phyloP scores from a whole-genome alignment of 345 rosid genomes.

The Gossypium stocksii region DNA sequence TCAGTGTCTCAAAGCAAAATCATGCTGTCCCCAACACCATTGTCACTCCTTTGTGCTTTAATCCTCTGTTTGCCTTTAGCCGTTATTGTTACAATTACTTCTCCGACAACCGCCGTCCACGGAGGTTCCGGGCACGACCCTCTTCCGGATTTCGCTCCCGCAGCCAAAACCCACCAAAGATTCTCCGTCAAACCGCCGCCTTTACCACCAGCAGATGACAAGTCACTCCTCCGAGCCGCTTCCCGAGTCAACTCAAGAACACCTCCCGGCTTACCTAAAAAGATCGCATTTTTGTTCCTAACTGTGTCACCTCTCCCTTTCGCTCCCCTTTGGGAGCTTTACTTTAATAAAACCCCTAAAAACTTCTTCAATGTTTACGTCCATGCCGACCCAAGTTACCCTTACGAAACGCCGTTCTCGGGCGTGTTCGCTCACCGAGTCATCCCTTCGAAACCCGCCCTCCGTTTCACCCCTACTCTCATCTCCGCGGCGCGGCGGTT shows the following conservation, averaged over 20 bases:
- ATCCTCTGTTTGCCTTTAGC: conserved; percentile 63
- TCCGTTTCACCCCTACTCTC: conserved; percentile 55
- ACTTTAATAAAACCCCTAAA: conserved; percentile 34
- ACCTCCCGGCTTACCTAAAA: conserved; percentile 35
- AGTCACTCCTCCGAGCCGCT: conserved; percentile 40
- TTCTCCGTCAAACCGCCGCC: conserved; percentile 15
- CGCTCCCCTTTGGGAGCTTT: conserved; percentile 64
- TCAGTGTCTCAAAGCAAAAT: not conserved
- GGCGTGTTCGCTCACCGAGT: conserved; percentile 56
- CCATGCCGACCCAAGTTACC: conserved; percentile 59
- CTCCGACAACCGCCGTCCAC: conserved; percentile 23
- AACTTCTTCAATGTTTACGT: conserved; percentile 56
- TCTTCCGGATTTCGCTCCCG: conserved; percentile 5
- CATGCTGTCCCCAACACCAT: conserved; percentile 39
- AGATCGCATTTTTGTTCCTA: conserved; percentile 67
- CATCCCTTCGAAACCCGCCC: conserved; percentile 49
- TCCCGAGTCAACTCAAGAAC: conserved; percentile 40
- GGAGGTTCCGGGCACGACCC: not conserved
- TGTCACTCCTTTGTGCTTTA: conserved; percentile 50
- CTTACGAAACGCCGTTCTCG: conserved; percentile 39
- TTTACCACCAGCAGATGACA: conserved; percentile 38
- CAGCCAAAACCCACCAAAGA: conserved; percentile 5
- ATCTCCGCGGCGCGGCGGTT: conserved; percentile 66
- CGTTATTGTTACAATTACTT: conserved; percentile 43
- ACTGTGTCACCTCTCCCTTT: conserved; percentile 63